phyloP scores from a whole-genome alignment of 176 grass and related monocot species.

The Poa annua region DNA sequence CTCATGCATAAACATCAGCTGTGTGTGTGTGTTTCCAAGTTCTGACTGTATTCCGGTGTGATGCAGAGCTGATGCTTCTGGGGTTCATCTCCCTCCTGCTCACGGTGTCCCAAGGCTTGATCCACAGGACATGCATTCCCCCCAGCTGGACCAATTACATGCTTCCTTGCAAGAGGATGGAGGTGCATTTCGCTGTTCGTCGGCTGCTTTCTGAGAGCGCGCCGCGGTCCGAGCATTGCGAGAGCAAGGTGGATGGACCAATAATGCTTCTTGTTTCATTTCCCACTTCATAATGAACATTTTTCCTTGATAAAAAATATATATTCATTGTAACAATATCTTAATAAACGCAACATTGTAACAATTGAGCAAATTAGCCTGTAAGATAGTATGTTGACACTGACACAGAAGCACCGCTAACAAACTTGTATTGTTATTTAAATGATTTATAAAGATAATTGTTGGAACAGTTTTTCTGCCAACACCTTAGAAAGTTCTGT shows the following conservation, averaged over 20 bases:
- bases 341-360: not conserved
- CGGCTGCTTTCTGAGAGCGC: conserved; percentile 48
- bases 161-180: conserved; percentile 65
- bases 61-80: conserved; percentile 91
- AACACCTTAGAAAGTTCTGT: not conserved
- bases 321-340: too few species aligned
- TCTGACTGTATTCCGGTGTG: not conserved
- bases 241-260: conserved; percentile 46
- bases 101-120: conserved; percentile 73
- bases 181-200: conserved; percentile 41
- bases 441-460: not conserved
- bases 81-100: conserved; percentile 97
- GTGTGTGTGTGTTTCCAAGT: not conserved
- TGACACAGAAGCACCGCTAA: not conserved
- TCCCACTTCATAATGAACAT: not conserved
- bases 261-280: not conserved
- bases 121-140: conserved; percentile 80
- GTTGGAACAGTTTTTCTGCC: not conserved
- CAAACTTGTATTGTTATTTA: not conserved
- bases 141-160: conserved; percentile 59
- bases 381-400: not conserved
- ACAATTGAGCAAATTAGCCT: not conserved
- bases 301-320: not conserved
- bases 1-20: not conserved
- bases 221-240: conserved; percentile 46